Evolutionary conservation across 2,329 filamentous ascomycete genomes (phyloP).

Genomic region (Penicillium olsonii): DNA sequence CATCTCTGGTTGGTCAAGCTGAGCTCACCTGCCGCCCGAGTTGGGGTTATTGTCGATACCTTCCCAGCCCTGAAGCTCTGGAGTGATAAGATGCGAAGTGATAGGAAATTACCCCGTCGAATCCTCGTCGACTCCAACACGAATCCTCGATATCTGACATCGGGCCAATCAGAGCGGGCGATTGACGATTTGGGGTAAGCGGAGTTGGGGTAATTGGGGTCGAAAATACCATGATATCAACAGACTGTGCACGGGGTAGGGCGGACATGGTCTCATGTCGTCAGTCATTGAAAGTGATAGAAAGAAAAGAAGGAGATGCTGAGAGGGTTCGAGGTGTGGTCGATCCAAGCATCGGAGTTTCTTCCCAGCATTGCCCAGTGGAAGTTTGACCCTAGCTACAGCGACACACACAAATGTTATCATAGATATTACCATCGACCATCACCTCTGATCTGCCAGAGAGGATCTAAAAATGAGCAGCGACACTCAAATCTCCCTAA

Average conservation of each 20-base stretch:
- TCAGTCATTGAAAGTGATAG: too few relatives aligned
- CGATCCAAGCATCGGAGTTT: too few relatives aligned
- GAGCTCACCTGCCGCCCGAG: background rate
- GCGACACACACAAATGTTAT: too few relatives aligned
- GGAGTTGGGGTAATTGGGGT: background rate
- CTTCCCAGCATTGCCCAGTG: too few relatives aligned
- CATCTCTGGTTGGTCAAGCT: background rate
- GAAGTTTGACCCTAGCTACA: too few relatives aligned
- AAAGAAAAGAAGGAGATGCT: too few relatives aligned
- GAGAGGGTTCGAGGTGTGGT: too few relatives aligned
- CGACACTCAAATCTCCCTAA: slow-evolving; percentile 48
- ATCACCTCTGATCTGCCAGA: slow-evolving; percentile 50
- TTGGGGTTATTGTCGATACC: background rate
- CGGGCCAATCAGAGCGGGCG: background rate
- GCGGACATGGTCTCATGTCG: too few relatives aligned
- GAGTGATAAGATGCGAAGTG: background rate
- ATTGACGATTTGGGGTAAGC: background rate
- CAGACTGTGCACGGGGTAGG: background rate
- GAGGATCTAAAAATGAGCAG: slow-evolving; percentile 51
- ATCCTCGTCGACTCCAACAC: background rate
- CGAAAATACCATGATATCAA: background rate
- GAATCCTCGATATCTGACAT: background rate
- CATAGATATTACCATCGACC: slow-evolving; percentile 60
- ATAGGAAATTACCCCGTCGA: background rate
- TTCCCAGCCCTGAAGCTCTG: background rate